Base-by-base conservation (phyloP, 345 rosid species). In the Hibiscus tridactylites region DNA sequence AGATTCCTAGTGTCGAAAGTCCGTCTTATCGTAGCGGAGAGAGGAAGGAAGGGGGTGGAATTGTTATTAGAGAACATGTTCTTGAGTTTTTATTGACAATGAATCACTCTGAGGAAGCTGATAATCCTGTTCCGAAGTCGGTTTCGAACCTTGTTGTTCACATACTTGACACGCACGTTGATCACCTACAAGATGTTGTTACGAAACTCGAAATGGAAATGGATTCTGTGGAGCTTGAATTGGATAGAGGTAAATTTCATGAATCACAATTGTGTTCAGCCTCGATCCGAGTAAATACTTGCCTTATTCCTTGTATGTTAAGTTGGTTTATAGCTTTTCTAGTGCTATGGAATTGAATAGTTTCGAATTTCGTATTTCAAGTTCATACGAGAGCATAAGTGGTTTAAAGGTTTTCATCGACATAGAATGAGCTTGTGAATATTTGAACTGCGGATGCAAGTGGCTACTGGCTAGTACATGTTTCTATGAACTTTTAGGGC, bases 141-240 rank as follows among this genome's bases (percentile, higher is more conserved):
- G 24, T 21, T 21, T 21, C 24, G 24, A 21, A 21, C 24, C 24
- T 21, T 21, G 24, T 21, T 21, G 24, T 21, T 21, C 24, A 21
- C 24, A 21, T 21, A 0, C 24, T 21, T 21, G 24, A 21, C 24
- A 21, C 24, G 24, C 24, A 21, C 24, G 24, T 21, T 21, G 24
- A 21, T 21, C 24, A 21, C 24, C 24, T 21, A 21, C 24, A 21
- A 21, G 24, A 21, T 21, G 24, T 21, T 21, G 24, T 21, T 21
- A 21, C 24, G 0, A 21, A 21, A 73, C 87, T 90, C 24, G 99
- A 96, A 88, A 90, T 91, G 11, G 99, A 96, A 66, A 79, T 96
- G 62, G 99, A 92, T 59, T 74, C 93, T 0, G 96, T 92, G 74
- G 99, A 96, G 81, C 80, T 92, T 53, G 93, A 96, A 76, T 71